Base-by-base conservation (phyloP, 257 asterid species). In the Solanum chiquidenum region DNA sequence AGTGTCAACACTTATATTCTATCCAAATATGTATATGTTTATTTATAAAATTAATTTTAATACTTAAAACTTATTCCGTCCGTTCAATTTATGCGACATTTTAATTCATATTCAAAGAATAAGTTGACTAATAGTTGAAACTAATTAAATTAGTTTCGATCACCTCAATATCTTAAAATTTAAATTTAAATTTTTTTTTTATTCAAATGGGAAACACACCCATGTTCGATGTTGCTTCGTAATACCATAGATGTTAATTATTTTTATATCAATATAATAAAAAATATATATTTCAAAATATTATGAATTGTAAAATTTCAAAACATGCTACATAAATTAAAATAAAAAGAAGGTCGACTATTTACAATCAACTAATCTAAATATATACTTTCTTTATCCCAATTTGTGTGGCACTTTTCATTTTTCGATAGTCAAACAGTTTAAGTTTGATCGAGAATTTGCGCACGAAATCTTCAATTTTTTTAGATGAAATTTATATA, bases 391-490 rank as follows among this genome's bases (percentile, higher is more conserved):
- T 0, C 1, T 49, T 49, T 16, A 2, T 52, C 0, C 0, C 9
- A 16, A 52, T 52, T 55, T 52, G 0, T 3, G 62, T 18, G 10
- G 0, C 1, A 55, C 4, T 18, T 52, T 55, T 18, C 0, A 0
- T 18, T 55, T 55, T 52, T 55, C 0, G 10, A 55, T 7, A 18
- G 1, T 52, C 62, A 52, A 52, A 52, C 0, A 2, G 0, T 18
- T 52, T 52, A 18, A 52, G 4, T 52, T 52, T 52, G 4, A 52
- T 8, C 1, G 10, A 18, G 0, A 55, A 55, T 55, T 55, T 18
- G 1, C 2, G 4, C 4, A 6, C 0, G 10, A 0, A 18, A 55
- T 18, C 2, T 55, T 55, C 2, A 55, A 16, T 16, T 5, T 49
- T 14, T 5, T 52, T 2, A 16, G 4, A 18, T 52, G 0, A 52